phyloP scores from a whole-genome alignment of 345 rosid genomes.

The Angophora floribunda region DNA sequence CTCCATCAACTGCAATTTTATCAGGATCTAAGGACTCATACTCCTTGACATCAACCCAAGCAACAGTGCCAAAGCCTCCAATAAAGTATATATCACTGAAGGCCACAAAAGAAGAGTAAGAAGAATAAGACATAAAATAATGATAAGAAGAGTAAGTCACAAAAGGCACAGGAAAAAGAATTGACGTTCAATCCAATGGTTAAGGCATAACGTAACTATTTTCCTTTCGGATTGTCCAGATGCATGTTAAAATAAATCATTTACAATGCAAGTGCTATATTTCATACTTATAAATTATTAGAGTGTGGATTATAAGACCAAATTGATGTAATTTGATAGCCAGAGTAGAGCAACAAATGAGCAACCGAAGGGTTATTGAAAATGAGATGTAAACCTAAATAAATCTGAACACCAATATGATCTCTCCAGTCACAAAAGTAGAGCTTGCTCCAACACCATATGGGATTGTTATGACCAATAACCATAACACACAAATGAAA shows the following conservation, averaged over 20 bases:
- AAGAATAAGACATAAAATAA: neutral
- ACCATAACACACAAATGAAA: neutral
- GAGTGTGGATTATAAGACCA: neutral
- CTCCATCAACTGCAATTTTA: slow-evolving; percentile 93
- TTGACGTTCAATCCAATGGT: neutral
- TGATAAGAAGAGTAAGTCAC: neutral
- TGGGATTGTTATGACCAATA: neutral
- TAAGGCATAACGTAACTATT: neutral
- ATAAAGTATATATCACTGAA: slow-evolving; percentile 91
- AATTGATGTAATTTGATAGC: neutral
- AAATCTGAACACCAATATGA: neutral
- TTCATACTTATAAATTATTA: neutral
- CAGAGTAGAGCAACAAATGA: neutral
- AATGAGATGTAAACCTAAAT: neutral
- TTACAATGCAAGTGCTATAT: neutral
- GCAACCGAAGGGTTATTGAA: neutral
- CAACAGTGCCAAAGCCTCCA: slow-evolving; percentile 98
- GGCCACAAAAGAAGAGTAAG: neutral
- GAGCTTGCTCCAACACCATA: neutral
- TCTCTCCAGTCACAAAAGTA: neutral
- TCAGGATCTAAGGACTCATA: slow-evolving; percentile 76
- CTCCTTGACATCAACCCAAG: slow-evolving; percentile 93
- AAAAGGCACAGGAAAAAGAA: neutral
- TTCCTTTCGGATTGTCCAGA: neutral
- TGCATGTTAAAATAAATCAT: neutral